Conservation (phyloP, 306 rosid genomes). For the Aeschynomene evenia region DNA sequence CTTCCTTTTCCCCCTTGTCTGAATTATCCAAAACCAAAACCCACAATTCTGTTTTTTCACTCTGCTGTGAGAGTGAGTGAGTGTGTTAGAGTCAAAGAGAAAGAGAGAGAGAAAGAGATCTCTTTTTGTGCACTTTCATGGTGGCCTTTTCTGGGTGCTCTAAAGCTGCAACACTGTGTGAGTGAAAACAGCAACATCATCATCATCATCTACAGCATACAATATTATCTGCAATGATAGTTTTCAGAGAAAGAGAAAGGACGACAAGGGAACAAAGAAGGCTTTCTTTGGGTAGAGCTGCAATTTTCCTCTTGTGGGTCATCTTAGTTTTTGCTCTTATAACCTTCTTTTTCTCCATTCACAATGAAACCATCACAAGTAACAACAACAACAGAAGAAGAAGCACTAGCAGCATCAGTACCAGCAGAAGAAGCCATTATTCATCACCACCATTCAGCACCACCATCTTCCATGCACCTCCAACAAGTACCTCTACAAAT, state of each 20-base stretch:
- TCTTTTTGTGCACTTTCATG: slow-evolving; percentile 31
- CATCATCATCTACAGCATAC: neutral
- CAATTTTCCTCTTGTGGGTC: slow-evolving; percentile 62
- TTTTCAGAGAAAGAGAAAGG: slow-evolving; percentile 40
- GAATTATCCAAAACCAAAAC: slow-evolving; percentile 40
- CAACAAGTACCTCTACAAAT: slow-evolving; percentile 28
- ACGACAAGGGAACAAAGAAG: slow-evolving; percentile 38
- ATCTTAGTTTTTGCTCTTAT: slow-evolving; percentile 49
- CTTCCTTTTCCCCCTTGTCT: slow-evolving; percentile 10
- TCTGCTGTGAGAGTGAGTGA: neutral
- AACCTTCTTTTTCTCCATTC: slow-evolving; percentile 35
- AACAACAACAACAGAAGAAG: neutral
- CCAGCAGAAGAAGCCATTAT: neutral
- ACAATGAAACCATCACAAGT: slow-evolving; percentile 15
- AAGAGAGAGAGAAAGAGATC: too few relatives aligned
- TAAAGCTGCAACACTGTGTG: slow-evolving; percentile 24
- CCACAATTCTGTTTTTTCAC: slow-evolving; percentile 24
- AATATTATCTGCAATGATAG: slow-evolving; percentile 49
- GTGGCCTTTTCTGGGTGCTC: slow-evolving; percentile 33
- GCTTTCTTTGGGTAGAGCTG: slow-evolving; percentile 10
- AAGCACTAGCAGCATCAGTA: neutral
- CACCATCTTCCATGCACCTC: slow-evolving; percentile 46
- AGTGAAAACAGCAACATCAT: neutral
- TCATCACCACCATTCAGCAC: slow-evolving; percentile 19
- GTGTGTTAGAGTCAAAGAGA: slow-evolving; percentile 3